phyloP scores from a whole-genome alignment of 2,329 filamentous ascomycete genomes.

The Cladosporium austrohemisphaericum region DNA sequence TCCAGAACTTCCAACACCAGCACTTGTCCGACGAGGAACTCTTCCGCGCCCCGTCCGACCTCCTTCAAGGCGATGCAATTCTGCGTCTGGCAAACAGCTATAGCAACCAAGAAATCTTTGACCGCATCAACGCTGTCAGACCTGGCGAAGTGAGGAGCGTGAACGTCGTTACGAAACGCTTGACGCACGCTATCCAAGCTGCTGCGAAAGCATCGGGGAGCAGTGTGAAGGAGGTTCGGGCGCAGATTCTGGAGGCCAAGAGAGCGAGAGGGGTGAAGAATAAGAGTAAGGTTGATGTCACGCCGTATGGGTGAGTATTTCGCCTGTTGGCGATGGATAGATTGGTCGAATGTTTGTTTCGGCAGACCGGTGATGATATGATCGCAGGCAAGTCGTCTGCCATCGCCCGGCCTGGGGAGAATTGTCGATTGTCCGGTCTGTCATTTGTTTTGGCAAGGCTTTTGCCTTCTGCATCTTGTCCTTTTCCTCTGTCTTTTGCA shows the following conservation, averaged over 20 bases:
- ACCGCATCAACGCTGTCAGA: constrained; percentile 15
- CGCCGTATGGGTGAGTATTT: background rate
- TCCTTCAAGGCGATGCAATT: constrained; percentile 12
- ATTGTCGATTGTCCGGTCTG: too few species aligned
- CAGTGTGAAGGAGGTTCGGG: constrained; percentile 1
- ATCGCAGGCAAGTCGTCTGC: too few species aligned
- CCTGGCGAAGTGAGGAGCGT: background rate
- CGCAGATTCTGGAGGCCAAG: constrained; percentile 12
- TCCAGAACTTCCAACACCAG: background rate
- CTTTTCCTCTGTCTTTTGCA: too few species aligned
- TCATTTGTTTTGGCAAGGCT: too few species aligned
- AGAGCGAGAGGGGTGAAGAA: constrained; percentile 15
- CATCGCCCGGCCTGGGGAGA: too few species aligned
- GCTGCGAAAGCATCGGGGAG: constrained; percentile 1
- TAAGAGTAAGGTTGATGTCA: background rate
- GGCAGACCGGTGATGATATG: too few species aligned
- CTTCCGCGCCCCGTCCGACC: constrained; percentile 1
- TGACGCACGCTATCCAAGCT: constrained; percentile 15
- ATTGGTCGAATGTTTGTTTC: background rate
- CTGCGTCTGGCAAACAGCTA: constrained; percentile 16
- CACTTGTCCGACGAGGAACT: constrained; percentile 10
- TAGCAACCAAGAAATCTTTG: constrained; percentile 18
- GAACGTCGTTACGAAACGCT: constrained; percentile 17
- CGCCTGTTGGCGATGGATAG: background rate
- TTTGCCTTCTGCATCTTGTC: too few species aligned